phyloP scores from a whole-genome alignment of 2,329 filamentous ascomycete species.

The Endothia cerciana region DNA sequence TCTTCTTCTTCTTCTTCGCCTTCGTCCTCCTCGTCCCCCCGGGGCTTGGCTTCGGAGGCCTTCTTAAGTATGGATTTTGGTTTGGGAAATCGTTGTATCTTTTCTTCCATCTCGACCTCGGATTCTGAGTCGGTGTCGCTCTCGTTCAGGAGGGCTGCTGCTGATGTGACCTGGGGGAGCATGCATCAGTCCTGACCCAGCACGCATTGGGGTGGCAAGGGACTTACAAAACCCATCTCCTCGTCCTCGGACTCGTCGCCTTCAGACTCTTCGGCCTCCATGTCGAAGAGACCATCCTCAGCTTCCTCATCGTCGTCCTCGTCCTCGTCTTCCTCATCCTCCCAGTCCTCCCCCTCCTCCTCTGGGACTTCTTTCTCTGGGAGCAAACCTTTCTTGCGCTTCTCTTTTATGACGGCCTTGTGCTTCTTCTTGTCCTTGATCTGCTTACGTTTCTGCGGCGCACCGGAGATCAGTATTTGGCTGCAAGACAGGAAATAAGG shows the following conservation, averaged over 20 bases:
- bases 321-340: conserved; percentile 39
- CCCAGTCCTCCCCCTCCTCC: conserved; percentile 35
- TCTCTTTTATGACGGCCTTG: conserved; percentile 45
- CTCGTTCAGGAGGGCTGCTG: conserved; percentile 57
- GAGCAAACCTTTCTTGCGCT: conserved; percentile 41
- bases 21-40: conserved; percentile 54
- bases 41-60: conserved; percentile 44
- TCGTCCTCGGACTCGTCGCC: conserved; percentile 34
- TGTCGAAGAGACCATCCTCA: conserved; percentile 23
- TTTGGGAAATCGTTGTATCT: conserved; percentile 55
- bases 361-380: conserved; percentile 37
- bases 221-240: conserved; percentile 26
- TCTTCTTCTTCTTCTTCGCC: conserved; percentile 82
- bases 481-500: background rate
- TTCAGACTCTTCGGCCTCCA: conserved; percentile 35
- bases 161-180: conserved; percentile 51
- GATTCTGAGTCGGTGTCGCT: conserved; percentile 66
- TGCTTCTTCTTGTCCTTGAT: conserved; percentile 53
- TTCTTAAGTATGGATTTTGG: conserved; percentile 47
- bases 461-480: background rate
- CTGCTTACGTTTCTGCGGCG: conserved; percentile 44
- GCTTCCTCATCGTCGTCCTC: conserved; percentile 36
- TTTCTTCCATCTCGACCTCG: conserved; percentile 77
- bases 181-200: conserved; percentile 18
- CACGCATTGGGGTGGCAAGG: background rate